These are phyloP conservation scores for Endothia cerciana DNA, from an alignment of 2,329 filamentous ascomycete species.

Conservation along the genomic window DNA sequence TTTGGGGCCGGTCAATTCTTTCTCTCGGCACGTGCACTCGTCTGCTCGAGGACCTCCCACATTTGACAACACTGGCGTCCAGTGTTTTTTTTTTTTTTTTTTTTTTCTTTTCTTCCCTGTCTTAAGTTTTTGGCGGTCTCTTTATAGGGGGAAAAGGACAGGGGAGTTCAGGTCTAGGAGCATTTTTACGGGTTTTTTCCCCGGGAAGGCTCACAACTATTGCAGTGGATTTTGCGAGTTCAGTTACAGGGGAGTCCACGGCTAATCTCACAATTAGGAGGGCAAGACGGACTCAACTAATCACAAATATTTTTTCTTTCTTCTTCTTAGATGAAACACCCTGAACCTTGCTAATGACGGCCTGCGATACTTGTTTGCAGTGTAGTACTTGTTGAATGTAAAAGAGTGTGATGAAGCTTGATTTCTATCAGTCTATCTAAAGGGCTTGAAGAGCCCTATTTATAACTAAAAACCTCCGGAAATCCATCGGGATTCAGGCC, in stretches of 20 bases:
- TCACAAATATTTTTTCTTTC: neutral
- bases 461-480: too few species aligned
- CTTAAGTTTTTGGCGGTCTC: too few species aligned
- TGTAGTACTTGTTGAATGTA: too few species aligned
- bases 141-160: neutral
- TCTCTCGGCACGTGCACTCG: neutral
- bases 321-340: neutral
- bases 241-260: neutral
- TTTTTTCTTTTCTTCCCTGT: neutral
- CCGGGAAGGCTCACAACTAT: neutral
- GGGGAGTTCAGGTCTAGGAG: neutral
- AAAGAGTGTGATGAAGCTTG: too few species aligned
- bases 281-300: neutral
- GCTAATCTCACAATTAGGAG: neutral
- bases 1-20: neutral
- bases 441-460: too few species aligned
- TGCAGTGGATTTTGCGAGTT: neutral
- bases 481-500: too few species aligned
- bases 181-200: neutral
- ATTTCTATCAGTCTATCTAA: too few species aligned
- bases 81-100: neutral
- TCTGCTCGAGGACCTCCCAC: neutral
- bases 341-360: neutral
- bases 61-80: neutral
- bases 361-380: too few species aligned